Evolutionary conservation across 148 eudicot species (phyloP).

Genomic region (Silene latifolia): DNA sequence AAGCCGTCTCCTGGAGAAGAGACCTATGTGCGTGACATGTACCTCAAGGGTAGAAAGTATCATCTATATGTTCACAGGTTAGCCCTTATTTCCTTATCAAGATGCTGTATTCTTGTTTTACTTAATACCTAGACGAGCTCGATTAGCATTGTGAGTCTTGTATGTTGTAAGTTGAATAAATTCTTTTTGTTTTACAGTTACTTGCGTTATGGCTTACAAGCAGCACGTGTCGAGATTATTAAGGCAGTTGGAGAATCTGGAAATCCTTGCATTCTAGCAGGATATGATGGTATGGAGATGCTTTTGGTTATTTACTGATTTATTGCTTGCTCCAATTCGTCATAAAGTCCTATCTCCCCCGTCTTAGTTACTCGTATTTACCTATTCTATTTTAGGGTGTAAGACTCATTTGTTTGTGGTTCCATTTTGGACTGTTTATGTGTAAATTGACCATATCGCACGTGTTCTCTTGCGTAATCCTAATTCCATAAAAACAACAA

Average conservation of each 20-base stretch:
- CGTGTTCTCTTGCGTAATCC: not conserved
- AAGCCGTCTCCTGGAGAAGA: conserved; percentile 68
- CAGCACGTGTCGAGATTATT: conserved; percentile 95
- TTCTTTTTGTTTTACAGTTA: conserved; percentile 50
- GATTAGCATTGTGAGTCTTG: not conserved
- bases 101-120: not conserved
- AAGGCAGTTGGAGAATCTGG: conserved; percentile 56
- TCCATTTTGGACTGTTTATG: not conserved
- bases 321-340: not conserved
- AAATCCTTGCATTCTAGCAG: conserved; percentile 72
- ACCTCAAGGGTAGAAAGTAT: conserved; percentile 79
- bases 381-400: not conserved
- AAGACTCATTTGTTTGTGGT: not conserved
- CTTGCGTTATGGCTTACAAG: conserved; percentile 87
- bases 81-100: conserved; percentile 5
- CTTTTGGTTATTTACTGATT: not conserved
- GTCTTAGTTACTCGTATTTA: not conserved
- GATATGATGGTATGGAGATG: conserved; percentile 58
- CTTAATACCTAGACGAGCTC: not conserved
- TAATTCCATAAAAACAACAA: no score
- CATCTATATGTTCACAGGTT: conserved; percentile 96
- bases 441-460: not conserved
- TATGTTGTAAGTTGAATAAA: not conserved
- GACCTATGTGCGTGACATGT: conserved; percentile 87
- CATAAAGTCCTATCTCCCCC: not conserved